Percentiles rank a stretch among this genome's conserved stretches.
Evolutionary conservation across 345 rosid species (phyloP).

Genomic region (Iberis pinnata): DNA sequence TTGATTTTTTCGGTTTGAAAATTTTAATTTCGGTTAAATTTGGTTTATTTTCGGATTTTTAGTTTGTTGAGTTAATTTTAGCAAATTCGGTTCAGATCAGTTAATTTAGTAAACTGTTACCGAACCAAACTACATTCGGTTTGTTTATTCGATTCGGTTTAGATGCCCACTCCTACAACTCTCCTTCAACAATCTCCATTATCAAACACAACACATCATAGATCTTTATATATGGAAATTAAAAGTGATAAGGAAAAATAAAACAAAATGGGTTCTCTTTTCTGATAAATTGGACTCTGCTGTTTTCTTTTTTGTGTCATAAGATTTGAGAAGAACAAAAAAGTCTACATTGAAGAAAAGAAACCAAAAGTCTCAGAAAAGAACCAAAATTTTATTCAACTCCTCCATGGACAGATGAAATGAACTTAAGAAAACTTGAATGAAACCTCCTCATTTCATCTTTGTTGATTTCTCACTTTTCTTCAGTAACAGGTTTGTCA

Average conservation of each 20-base stretch:
- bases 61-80: too few species aligned
- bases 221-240: not conserved
- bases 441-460: constrained; percentile 10
- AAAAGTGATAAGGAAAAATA: not conserved
- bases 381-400: constrained; percentile 28
- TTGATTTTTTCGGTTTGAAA: too few species aligned
- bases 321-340: constrained; percentile 22
- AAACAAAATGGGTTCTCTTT: constrained; percentile 18
- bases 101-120: too few species aligned
- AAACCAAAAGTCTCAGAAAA: constrained; percentile 24
- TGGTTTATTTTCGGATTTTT: too few species aligned
- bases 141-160: too few species aligned
- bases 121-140: too few species aligned
- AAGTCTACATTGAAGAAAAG: constrained; percentile 21
- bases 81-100: too few species aligned
- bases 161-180: too few species aligned
- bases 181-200: constrained; percentile 5
- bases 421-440: constrained; percentile 15
- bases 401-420: not conserved
- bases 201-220: constrained; percentile 3
- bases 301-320: not conserved
- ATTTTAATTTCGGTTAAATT: too few species aligned
- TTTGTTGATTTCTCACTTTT: constrained; percentile 28
- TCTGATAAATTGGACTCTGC: constrained; percentile 9
- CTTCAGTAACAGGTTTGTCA: constrained; percentile 47